Conservation (phyloP, 257 asterid genomes). For the Petunia secreta region DNA sequence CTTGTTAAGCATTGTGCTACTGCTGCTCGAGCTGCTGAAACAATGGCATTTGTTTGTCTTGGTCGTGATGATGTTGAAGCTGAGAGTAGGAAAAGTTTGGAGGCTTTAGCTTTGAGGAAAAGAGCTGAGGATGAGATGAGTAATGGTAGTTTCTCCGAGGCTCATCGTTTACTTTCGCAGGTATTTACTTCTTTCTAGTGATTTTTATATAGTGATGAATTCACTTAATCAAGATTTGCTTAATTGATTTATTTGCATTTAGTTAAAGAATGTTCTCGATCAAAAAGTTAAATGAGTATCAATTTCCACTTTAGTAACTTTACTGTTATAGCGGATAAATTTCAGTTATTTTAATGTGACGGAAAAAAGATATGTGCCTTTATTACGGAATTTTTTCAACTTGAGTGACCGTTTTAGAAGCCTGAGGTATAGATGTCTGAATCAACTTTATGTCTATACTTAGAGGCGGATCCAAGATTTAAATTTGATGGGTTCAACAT, state of each 20-base stretch:
- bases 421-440: background rate
- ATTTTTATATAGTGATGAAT: background rate
- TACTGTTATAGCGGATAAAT: too few relatives aligned
- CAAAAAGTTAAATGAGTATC: background rate
- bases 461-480: background rate
- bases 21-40: conserved; percentile 61
- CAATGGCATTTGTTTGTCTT: conserved; percentile 52
- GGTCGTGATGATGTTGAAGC: conserved; percentile 41
- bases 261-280: background rate
- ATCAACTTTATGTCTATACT: background rate
- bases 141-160: conserved; percentile 52
- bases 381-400: too few relatives aligned
- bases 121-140: conserved; percentile 69
- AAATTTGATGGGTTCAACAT: too few relatives aligned
- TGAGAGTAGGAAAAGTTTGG: conserved; percentile 53
- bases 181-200: conserved; percentile 35
- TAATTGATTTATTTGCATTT: background rate
- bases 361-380: too few relatives aligned
- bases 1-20: conserved; percentile 76
- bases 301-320: background rate
- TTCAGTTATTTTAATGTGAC: too few relatives aligned
- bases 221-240: background rate
- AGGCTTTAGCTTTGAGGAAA: conserved; percentile 85
- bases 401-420: background rate
- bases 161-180: conserved; percentile 67